phyloP scores from a whole-genome alignment of 352 stramenopile genomes.

The Phytophthora colocasiae region DNA sequence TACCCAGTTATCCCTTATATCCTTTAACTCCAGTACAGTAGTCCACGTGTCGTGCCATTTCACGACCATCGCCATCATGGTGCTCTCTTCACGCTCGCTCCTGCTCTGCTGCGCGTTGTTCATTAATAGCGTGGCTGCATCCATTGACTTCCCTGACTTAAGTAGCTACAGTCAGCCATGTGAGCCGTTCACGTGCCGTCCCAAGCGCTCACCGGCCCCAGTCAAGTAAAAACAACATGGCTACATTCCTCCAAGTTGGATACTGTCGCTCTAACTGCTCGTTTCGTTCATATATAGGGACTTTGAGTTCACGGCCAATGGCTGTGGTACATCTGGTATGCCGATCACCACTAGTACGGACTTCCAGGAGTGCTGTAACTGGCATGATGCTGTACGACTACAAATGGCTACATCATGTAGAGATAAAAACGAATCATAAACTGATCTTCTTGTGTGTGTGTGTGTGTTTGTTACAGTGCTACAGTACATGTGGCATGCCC shows the following conservation, averaged over 20 bases:
- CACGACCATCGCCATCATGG: constrained; percentile 9
- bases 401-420: background rate
- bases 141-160: constrained; percentile 34
- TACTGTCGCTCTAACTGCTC: constrained; percentile 4
- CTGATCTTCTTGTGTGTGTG: background rate
- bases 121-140: constrained; percentile 8
- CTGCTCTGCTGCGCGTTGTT: constrained; percentile 27
- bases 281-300: constrained; percentile 37
- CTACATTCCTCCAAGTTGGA: constrained; percentile 15
- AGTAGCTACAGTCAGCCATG: constrained; percentile 51
- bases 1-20: too few species aligned
- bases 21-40: background rate
- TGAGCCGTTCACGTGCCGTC: constrained; percentile 46
- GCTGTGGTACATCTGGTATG: constrained; percentile 70
- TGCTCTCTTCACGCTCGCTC: constrained; percentile 21
- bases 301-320: constrained; percentile 80
- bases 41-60: constrained; percentile 21
- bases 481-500: constrained; percentile 81
- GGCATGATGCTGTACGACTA: constrained; percentile 74
- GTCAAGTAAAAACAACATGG: too few species aligned
- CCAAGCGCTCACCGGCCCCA: constrained; percentile 19
- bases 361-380: constrained; percentile 83
- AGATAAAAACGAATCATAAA: background rate
- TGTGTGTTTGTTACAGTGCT: constrained; percentile 73
- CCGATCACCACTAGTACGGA: constrained; percentile 54